phyloP scores from a whole-genome alignment of 116 monocot genomes.

The Dioscorea cayenensis region DNA sequence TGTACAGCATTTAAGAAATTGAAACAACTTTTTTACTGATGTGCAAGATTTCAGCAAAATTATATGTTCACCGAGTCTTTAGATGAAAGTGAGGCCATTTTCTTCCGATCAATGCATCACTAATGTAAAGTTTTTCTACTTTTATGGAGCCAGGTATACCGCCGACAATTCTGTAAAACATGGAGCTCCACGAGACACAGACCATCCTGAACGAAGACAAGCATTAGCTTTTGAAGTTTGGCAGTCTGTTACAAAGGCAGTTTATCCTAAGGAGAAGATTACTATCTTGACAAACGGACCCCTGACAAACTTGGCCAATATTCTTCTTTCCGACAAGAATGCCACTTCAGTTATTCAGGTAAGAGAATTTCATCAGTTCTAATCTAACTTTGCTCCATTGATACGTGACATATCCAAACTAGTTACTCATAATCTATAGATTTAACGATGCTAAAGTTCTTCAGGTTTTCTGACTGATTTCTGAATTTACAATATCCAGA shows the following conservation, averaged over 20 bases:
- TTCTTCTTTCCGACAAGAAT: constrained; percentile 48
- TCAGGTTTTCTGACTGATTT: too few relatives aligned
- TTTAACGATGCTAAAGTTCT: neutral
- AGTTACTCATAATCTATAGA: neutral
- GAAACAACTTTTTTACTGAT: neutral
- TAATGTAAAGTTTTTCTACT: neutral
- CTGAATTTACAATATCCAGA: too few relatives aligned
- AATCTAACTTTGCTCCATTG: too few relatives aligned
- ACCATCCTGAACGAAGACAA: constrained; percentile 62
- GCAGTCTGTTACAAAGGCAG: constrained; percentile 27
- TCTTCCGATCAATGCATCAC: too few relatives aligned
- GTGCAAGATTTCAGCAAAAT: neutral
- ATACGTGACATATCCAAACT: too few relatives aligned
- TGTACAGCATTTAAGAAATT: neutral
- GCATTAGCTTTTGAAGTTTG: constrained; percentile 69
- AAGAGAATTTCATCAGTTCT: neutral
- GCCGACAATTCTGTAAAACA: constrained; percentile 64
- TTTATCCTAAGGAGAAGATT: constrained; percentile 42
- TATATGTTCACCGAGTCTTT: neutral
- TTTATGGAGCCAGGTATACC: constrained; percentile 44
- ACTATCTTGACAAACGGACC: constrained; percentile 81
- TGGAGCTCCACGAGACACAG: constrained; percentile 71
- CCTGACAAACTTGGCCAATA: constrained; percentile 80
- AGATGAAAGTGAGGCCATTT: neutral
- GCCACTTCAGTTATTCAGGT: constrained; percentile 64